These are phyloP conservation scores for Cercospora zeina DNA, from an alignment of 2,329 filamentous ascomycete species.

Conservation along the genomic window DNA sequence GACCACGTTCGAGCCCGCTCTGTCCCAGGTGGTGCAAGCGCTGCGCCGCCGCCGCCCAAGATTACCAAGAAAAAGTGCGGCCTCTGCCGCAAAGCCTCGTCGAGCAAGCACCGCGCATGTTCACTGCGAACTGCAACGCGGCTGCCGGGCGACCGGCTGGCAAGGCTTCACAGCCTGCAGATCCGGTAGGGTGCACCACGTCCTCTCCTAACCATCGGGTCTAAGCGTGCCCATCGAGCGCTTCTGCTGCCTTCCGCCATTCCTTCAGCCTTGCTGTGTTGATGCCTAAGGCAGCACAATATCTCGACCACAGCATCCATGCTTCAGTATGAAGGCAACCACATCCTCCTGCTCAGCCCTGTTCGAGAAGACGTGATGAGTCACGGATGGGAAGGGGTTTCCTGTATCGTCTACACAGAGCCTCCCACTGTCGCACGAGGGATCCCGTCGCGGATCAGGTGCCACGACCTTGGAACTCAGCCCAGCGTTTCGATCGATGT, in stretches of 20 bases:
- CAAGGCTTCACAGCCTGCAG: neutral
- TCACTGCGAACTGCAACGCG: neutral
- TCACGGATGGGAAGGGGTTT: neutral
- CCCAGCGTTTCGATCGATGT: neutral
- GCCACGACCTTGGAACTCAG: neutral
- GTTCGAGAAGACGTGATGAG: neutral
- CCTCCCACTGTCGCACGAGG: neutral
- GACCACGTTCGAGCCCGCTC: neutral
- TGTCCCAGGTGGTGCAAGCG: constrained; percentile 3
- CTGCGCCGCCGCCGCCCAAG: constrained; percentile 5
- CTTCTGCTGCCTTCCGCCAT: neutral
- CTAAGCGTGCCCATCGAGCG: neutral
- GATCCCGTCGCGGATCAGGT: neutral
- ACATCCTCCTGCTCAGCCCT: neutral
- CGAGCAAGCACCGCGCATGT: neutral
- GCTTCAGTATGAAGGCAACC: neutral
- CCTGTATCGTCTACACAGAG: neutral
- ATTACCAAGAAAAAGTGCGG: neutral
- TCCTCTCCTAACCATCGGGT: neutral
- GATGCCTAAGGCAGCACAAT: constrained; percentile 7
- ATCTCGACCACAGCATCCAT: neutral
- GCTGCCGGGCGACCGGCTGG: neutral
- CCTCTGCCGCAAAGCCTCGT: neutral
- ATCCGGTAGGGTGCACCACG: neutral
- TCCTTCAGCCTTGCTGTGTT: constrained; percentile 12